Base-by-base conservation (phyloP, 225 moss, liverwort and hornwort species). In the Marchantia polymorpha region DNA sequence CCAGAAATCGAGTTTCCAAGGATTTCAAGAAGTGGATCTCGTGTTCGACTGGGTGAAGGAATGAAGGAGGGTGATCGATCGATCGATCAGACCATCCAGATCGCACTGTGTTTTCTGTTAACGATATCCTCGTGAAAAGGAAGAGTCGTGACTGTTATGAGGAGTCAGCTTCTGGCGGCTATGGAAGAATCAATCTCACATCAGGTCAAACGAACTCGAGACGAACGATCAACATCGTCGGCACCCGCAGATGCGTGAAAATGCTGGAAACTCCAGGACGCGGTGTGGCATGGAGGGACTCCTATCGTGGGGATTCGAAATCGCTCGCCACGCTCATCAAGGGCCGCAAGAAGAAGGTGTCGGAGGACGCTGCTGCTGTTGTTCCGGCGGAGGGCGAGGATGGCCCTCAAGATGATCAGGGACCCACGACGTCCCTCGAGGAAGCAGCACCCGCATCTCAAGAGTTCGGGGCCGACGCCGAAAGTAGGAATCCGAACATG, bases 111-210 rank as follows among this genome's bases (percentile, higher is more conserved):
- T 39, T 2, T 39, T 39, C 39, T 39, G 5, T 39, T 2, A 39
- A 39, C 39, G 8, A 65, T 65, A 65, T 65, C 10, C 26, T 3
- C 12, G 12, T 29, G 29, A 23, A 65, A 10, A 0, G 65, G 65
- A 65, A 65, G 65, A n/a, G 65, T 65, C 65, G 65, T 65, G 65
- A 65, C 65, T 65, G 65, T 65, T 65, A n/a, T 27, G 65, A 65
- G 65, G 65, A 29, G 65, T 65, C 65, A 65, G 29, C 65, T 27
- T 65, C 29, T 8, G 12, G 27, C 29, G 7, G 7, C 48, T 47
- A 15, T 48, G 19, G 48, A 48, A 69, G 20, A 7, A 19, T 48
- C 10, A 7, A 17, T 39, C 17, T 4, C 48, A 31, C 22, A 47
- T 49, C 15, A 1, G 8, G 7, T 8, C 48, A 67, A 39, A 39